Base-by-base conservation (phyloP, 2,329 filamentous ascomycete species). In the Tolypocladium guangdongense region DNA sequence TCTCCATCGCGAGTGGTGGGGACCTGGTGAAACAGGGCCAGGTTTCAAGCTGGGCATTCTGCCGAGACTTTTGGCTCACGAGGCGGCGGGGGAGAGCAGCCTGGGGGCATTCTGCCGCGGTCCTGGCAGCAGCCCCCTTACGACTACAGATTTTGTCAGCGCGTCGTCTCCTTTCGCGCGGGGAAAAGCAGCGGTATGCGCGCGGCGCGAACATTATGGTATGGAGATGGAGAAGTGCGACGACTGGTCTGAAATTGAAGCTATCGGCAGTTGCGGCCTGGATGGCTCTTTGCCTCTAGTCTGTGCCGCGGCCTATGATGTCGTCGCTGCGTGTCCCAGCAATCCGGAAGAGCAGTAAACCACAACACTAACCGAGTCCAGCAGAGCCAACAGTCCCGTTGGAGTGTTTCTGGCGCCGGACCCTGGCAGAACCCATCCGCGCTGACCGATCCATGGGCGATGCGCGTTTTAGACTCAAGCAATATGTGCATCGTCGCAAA, bases 21-120 rank as follows among this genome's bases (percentile, higher is more conserved):
- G 38, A 35, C 41, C n/a, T 54, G 33, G 55, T 57, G 55, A 57
- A 57, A 57, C 55, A 52, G 38, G 46, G 38, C 49, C 52, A 18
- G 37, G 55, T 57, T 57, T 57, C 55, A 57, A 51, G 51, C 35
- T 50, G 47, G 52, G 18, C 8, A 46, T 46, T 18, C 12, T n/a
- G n/a, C n/a, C n/a, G n/a, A n/a, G n/a, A n/a, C 6, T 27, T 20
- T 38, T 32, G 27, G 27, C 43, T n/a, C 27, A 4, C 41, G 41
- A 6, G 14, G 41, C 22, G 24, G 20, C 12, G 41, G 6, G 24
- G 24, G 24, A 16, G 22, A 30, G 39, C 39, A 5, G 16, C 6
- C 14, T 6, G 27, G 16, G 27, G 24, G 43, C 43, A n/a, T 46
- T 46, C 22, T 16, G 18, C 4, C 2, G 43, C 8, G 10, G 10